phyloP scores from a whole-genome alignment of 495 filamentous ascomycete genomes.

The Trichodelitschia bisporula region DNA sequence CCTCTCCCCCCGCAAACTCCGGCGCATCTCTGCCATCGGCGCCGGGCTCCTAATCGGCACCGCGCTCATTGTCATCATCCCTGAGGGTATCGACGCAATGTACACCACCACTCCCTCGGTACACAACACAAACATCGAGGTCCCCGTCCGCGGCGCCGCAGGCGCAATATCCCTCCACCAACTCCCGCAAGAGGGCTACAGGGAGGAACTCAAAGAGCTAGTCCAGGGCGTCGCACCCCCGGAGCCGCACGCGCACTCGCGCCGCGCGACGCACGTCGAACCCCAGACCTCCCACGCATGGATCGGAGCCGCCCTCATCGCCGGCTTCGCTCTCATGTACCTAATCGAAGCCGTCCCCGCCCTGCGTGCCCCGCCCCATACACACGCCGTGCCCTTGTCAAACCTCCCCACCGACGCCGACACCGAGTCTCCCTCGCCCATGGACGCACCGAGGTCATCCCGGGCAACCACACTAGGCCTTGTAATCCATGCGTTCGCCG shows the following conservation, averaged over 20 bases:
- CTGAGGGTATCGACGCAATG: slow-evolving; percentile 82
- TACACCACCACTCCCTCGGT: too few species aligned
- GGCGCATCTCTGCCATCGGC: slow-evolving; percentile 75
- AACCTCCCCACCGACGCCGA: slow-evolving; percentile 9
- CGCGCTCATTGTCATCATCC: slow-evolving; percentile 88
- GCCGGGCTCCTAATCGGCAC: slow-evolving; percentile 90
- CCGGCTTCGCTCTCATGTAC: slow-evolving; percentile 93
- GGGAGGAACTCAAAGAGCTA: slow-evolving; percentile 5
- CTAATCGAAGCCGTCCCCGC: slow-evolving; percentile 47
- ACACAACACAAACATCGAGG: slow-evolving; percentile 16
- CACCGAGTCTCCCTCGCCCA: slow-evolving; percentile 19
- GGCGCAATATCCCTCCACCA: neutral
- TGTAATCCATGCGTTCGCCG: slow-evolving; percentile 92
- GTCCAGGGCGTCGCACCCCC: slow-evolving; percentile 13
- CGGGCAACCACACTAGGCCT: slow-evolving; percentile 83
- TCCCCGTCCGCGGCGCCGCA: neutral
- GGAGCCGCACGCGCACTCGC: slow-evolving; percentile 5
- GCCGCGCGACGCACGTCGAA: slow-evolving; percentile 2
- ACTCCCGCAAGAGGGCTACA: slow-evolving; percentile 2
- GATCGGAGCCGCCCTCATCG: slow-evolving; percentile 66
- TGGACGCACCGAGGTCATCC: too few species aligned
- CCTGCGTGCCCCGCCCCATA: slow-evolving; percentile 27
- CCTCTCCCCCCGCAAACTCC: slow-evolving; percentile 68
- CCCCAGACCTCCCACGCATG: slow-evolving; percentile 34
- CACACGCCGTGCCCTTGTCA: too few species aligned